Conservation (phyloP, 176 grass and related monocot genomes). For the Aegilops speltoides region DNA sequence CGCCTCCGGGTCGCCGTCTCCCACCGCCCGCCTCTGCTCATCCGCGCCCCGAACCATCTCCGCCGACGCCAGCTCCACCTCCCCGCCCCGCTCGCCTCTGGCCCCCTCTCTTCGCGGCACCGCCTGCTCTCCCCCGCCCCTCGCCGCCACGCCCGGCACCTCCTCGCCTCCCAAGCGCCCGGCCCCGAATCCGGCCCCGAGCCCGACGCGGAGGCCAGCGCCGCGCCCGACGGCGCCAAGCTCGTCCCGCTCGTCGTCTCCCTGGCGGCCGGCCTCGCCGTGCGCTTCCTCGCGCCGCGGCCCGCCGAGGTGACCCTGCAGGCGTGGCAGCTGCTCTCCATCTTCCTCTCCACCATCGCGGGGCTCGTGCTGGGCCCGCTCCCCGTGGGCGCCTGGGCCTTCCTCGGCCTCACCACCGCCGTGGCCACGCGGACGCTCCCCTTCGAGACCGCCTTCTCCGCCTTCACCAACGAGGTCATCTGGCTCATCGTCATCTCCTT, state of each 20-base stretch:
- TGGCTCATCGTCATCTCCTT: slow-evolving; percentile 98
- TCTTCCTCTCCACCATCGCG: slow-evolving; percentile 85
- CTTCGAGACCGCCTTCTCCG: slow-evolving; percentile 78
- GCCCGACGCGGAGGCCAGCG: background rate
- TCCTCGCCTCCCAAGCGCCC: slow-evolving; percentile 25
- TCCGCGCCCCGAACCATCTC: background rate
- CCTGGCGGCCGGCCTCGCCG: slow-evolving; percentile 63
- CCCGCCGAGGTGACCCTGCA: slow-evolving; percentile 60
- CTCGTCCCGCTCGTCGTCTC: slow-evolving; percentile 57
- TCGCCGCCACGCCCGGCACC: slow-evolving; percentile 24
- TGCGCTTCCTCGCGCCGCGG: slow-evolving; percentile 66
- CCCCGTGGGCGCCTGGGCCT: slow-evolving; percentile 93
- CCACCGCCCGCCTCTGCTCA: slow-evolving; percentile 30
- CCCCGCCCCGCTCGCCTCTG: background rate
- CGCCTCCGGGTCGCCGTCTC: slow-evolving; percentile 33
- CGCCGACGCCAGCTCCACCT: slow-evolving; percentile 12
- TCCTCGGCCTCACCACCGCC: slow-evolving; percentile 77
- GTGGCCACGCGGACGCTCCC: slow-evolving; percentile 75
- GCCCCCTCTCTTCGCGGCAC: slow-evolving; percentile 1
- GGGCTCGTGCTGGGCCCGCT: slow-evolving; percentile 84
- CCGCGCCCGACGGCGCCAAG: slow-evolving; percentile 38
- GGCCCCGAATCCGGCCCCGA: background rate
- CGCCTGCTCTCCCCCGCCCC: slow-evolving; percentile 8
- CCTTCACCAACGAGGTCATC: slow-evolving; percentile 95
- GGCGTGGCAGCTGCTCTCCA: slow-evolving; percentile 91